Percentiles rank a stretch among this genome's conserved stretches.
Conservation (phyloP, 2,329 filamentous ascomycete species). For the Sordariomycetes sp. region DNA sequence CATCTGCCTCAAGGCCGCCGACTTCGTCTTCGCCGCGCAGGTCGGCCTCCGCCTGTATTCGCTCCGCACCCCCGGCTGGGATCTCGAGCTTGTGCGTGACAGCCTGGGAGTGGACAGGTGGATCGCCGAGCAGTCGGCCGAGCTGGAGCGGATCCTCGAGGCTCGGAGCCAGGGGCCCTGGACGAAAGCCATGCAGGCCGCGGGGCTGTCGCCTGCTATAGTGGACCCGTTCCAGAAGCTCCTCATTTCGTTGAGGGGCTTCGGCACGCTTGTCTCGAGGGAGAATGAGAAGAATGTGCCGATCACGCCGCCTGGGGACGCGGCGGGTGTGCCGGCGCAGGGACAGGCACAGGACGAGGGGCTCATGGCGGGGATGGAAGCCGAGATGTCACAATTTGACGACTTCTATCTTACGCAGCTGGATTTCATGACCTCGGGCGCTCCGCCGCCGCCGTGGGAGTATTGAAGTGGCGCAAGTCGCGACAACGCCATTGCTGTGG, state of each 20-base stretch:
- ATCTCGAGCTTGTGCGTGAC: constrained; percentile 19
- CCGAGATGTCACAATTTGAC: neutral
- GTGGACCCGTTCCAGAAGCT: constrained; percentile 8
- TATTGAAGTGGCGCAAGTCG: neutral
- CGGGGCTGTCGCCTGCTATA: neutral
- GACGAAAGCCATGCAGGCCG: constrained; percentile 4
- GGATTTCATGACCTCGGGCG: neutral
- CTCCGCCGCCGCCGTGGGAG: neutral
- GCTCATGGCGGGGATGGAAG: constrained; percentile 1
- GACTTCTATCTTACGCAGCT: constrained; percentile 5
- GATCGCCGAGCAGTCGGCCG: constrained; percentile 15
- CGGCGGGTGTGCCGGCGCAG: neutral
- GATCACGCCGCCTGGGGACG: neutral
- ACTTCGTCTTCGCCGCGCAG: constrained; percentile 32
- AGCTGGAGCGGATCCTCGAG: constrained; percentile 15
- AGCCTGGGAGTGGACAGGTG: constrained; percentile 20
- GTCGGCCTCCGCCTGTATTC: constrained; percentile 31
- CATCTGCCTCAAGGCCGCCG: constrained; percentile 28
- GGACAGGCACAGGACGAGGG: neutral
- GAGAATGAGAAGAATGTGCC: constrained; percentile 6
- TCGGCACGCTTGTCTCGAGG: constrained; percentile 5
- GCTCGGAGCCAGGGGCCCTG: constrained; percentile 8
- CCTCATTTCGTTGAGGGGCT: constrained; percentile 5
- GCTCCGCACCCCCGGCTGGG: constrained; percentile 31
- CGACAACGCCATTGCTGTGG: too few species aligned